Evolutionary conservation across 805 yeast species (phyloP).

Genomic region (Kodamaea sagamina): DNA sequence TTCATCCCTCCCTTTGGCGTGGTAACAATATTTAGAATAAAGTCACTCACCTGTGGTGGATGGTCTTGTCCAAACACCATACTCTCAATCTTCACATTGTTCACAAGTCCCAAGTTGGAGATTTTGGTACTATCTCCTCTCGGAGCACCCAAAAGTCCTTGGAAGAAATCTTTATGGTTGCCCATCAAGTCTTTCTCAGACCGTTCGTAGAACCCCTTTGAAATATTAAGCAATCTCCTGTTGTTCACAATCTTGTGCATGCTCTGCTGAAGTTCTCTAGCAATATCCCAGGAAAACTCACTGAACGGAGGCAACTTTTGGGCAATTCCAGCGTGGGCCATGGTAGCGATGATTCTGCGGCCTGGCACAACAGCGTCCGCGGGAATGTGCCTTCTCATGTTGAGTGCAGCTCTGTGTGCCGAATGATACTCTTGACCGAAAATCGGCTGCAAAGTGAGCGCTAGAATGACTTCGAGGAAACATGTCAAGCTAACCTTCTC

Average conservation of each 20-base stretch:
- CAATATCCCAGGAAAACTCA: slow-evolving; percentile 37
- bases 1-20: slow-evolving; percentile 36
- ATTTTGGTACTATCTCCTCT: slow-evolving; percentile 36
- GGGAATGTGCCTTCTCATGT: slow-evolving; percentile 31
- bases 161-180: slow-evolving; percentile 27
- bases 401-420: slow-evolving; percentile 32
- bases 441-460: slow-evolving; percentile 31
- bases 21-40: slow-evolving; percentile 34
- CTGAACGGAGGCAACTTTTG: slow-evolving; percentile 33
- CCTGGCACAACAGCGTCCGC: slow-evolving; percentile 15
- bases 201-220: slow-evolving; percentile 21
- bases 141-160: slow-evolving; percentile 22
- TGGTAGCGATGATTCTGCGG: slow-evolving; percentile 31
- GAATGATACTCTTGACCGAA: slow-evolving; percentile 28
- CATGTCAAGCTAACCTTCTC: slow-evolving; percentile 36
- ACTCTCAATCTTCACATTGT: slow-evolving; percentile 28
- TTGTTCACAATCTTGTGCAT: slow-evolving; percentile 23
- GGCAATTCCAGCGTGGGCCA: slow-evolving; percentile 36
- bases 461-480: slow-evolving; percentile 27
- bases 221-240: slow-evolving; percentile 25
- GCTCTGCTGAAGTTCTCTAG: slow-evolving; percentile 21
- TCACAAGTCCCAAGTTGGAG: slow-evolving; percentile 39
- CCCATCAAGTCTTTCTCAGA: slow-evolving; percentile 14
- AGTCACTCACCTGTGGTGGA: slow-evolving; percentile 37
- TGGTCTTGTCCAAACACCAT: slow-evolving; percentile 40